Evolutionary conservation across 2,329 filamentous ascomycete genomes (phyloP), one percentile per base, ranked within the genome.

Genomic region (Cladosporium colombiae): DNA sequence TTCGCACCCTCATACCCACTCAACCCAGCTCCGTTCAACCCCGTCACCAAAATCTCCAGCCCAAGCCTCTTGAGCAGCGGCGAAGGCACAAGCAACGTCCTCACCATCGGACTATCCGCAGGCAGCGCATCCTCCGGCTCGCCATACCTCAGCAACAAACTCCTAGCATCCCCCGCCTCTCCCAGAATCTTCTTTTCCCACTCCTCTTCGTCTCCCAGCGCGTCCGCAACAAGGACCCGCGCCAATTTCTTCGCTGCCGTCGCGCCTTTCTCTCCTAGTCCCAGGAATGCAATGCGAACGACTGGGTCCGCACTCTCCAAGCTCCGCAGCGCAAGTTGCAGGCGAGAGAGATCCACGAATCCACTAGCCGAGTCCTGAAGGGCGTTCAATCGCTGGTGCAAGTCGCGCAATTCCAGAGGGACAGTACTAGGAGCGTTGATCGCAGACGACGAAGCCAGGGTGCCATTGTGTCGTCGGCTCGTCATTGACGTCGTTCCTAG

Each of bases 261-360:
- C 68, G 83, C 68, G n/a, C 73, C 72, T 49, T 72, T 70, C 1
- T 37, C 61, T 25, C 71, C 71, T 18, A 75, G 50, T n/a, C 74
- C 74, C 58, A 74, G 75, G 82, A 86, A 80, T 55, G 86, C 86
- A 70, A 89, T 77, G 59, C 87, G 78, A 53, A 86, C 81, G 11
- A 86, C 79, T 2, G 85, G 82, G 67, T 80, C 77, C 56, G 83
- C 79, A 27, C 80, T 82, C 72, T 86, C 85, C 68, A 89, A 74
- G 25, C 90, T 88, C 68, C 87, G 84, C 25, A 92, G 79, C 14
- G 90, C 91, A 70, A 94, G 84, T 76, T 91, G 89, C 55, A 93
- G 75, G 64, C 89, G 83, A 33, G 89, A 87, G n/a, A 89, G 82
- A 72, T 90, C 90, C 62, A 91, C 83, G 70, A 88, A 84, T 66